Conservation (phyloP, 2,329 filamentous ascomycete genomes). For the Juglanconis juglandina region DNA sequence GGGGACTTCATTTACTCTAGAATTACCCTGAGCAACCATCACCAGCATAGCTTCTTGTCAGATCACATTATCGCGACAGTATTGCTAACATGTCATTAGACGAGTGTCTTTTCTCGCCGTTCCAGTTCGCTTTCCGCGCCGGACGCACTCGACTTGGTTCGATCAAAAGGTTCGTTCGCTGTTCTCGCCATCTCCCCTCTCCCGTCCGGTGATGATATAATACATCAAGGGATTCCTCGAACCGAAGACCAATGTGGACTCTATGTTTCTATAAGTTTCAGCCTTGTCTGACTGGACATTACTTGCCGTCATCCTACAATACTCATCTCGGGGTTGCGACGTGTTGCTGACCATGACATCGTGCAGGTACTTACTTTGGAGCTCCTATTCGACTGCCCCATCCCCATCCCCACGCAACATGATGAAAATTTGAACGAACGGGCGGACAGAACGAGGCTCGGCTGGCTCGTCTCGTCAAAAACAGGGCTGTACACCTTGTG, state of each 20-base stretch:
- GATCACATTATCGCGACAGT: background rate
- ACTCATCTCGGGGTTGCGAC: conserved; percentile 30
- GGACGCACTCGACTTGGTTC: background rate
- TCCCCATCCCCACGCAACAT: conserved; percentile 34
- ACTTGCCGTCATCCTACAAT: conserved; percentile 21
- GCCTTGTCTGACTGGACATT: conserved; percentile 61
- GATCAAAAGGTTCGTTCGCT: conserved; percentile 45
- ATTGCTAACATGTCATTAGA: conserved; percentile 3
- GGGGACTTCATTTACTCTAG: conserved; percentile 51
- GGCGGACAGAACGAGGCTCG: conserved; percentile 62
- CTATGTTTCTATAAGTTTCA: conserved; percentile 58
- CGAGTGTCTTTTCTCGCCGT: conserved; percentile 10
- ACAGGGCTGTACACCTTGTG: conserved; percentile 62
- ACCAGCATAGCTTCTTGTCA: conserved; percentile 7
- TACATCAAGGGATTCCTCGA: conserved; percentile 67
- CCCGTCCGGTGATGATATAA: conserved; percentile 52
- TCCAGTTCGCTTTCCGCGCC: background rate
- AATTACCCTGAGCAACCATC: conserved; percentile 53
- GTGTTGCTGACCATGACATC: conserved; percentile 20
- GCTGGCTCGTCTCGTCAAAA: conserved; percentile 45
- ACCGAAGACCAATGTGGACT: conserved; percentile 63
- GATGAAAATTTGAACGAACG: conserved; percentile 68
- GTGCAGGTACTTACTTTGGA: conserved; percentile 38
- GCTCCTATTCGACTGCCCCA: conserved; percentile 20
- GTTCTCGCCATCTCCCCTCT: conserved; percentile 9